A percentile compares a stretch with the other conserved stretches of the same genome.
Evolutionary conservation across 139 green algal genomes (phyloP).

Genomic region (Tetraselmis chui): DNA sequence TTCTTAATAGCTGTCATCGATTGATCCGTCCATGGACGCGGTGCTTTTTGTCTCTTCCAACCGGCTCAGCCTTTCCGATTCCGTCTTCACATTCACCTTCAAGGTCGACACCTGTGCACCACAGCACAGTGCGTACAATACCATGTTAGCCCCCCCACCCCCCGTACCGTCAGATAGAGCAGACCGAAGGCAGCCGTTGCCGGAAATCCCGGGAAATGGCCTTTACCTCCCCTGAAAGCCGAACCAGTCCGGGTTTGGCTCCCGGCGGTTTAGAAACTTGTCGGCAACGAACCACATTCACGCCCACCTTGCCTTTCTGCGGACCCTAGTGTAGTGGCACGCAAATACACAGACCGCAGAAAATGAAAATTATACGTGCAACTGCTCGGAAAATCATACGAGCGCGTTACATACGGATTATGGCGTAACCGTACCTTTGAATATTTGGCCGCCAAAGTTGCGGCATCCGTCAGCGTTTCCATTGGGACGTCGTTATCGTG

Average conservation of each 20-base stretch:
- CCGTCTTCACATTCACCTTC: neutral
- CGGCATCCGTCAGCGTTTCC: constrained; percentile 13
- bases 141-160: no score
- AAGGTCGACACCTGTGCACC: neutral
- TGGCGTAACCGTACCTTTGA: constrained; percentile 9
- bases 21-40: neutral
- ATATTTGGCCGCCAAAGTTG: constrained; percentile 12
- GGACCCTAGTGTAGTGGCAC: no score
- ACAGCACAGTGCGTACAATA: neutral
- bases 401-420: no score
- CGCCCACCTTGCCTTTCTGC: constrained; percentile 6
- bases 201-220: neutral
- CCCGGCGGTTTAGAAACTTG: constrained; percentile 20
- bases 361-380: no score
- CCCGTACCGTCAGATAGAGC: neutral
- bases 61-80: neutral
- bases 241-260: constrained; percentile 18
- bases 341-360: no score
- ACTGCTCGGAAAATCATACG: no score
- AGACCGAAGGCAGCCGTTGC: neutral
- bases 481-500: neutral
- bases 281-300: constrained; percentile 12
- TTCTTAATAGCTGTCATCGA: neutral
- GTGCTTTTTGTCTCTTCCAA: neutral
- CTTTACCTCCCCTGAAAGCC: constrained; percentile 13